Percentiles rank a stretch among this genome's conserved stretches.
Conservation (phyloP, 257 asterid species). For the Asclepias syriaca region DNA sequence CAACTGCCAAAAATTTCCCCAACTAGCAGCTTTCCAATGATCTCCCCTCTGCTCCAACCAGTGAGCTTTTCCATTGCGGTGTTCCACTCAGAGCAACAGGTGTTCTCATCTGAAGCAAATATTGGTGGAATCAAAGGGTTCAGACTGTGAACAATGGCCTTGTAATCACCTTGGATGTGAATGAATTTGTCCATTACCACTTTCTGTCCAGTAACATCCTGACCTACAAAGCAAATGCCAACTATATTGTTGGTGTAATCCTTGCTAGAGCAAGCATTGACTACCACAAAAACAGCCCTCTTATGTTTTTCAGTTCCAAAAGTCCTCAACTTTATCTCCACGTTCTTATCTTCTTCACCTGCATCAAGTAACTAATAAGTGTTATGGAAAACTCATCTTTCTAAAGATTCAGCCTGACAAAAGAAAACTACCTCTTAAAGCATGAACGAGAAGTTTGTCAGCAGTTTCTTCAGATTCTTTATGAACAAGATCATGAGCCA, state of each 20-base stretch:
- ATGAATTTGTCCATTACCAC: slow-evolving; percentile 86
- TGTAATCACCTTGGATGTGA: slow-evolving; percentile 83
- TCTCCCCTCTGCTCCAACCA: slow-evolving; percentile 70
- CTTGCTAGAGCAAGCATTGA: slow-evolving; percentile 93
- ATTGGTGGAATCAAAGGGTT: slow-evolving; percentile 87
- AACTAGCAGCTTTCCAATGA: slow-evolving; percentile 72
- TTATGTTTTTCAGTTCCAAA: slow-evolving; percentile 47
- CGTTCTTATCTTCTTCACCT: slow-evolving; percentile 80
- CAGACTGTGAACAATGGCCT: slow-evolving; percentile 84
- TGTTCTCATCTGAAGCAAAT: slow-evolving; percentile 83
- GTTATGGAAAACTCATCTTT: no score
- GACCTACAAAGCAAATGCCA: slow-evolving; percentile 91
- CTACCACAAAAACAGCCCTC: slow-evolving; percentile 64
- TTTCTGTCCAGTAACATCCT: slow-evolving; percentile 81
- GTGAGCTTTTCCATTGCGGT: slow-evolving; percentile 87
- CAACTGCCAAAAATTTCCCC: slow-evolving; percentile 81
- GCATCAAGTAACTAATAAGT: slow-evolving; percentile 16
- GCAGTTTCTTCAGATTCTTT: slow-evolving; percentile 57
- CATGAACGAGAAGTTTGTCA: slow-evolving; percentile 50
- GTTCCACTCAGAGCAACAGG: slow-evolving; percentile 94
- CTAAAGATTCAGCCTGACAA: neutral
- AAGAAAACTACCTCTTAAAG: slow-evolving; percentile 53
- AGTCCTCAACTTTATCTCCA: slow-evolving; percentile 66
- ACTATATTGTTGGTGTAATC: slow-evolving; percentile 64
- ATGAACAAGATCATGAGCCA: slow-evolving; percentile 58